Percentiles rank a stretch among this genome's conserved stretches.
phyloP scores from a whole-genome alignment of 495 filamentous ascomycete genomes.

The Penicillium egyptiacum region DNA sequence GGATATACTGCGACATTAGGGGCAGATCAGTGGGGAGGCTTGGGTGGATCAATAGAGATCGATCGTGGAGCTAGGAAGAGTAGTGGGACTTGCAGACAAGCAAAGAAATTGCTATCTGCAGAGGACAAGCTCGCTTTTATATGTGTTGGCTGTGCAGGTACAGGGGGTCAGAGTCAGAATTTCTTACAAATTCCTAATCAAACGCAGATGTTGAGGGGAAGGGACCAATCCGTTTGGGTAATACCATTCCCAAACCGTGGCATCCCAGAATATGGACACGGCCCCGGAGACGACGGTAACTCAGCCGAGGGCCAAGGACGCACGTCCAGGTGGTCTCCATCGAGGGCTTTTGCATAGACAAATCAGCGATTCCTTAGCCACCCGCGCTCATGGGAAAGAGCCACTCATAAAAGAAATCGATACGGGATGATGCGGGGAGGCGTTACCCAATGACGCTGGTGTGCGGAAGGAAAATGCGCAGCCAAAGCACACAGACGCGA shows the following conservation, averaged over 20 bases:
- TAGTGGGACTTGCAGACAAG: background rate
- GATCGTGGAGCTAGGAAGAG: conserved; percentile 5
- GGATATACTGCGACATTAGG: conserved; percentile 30
- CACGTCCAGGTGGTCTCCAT: conserved; percentile 1
- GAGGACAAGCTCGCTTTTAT: conserved; percentile 1
- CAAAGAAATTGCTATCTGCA: background rate
- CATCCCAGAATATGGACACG: background rate
- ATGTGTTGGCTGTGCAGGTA: background rate
- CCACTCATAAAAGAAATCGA: conserved; percentile 10
- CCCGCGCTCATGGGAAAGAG: background rate
- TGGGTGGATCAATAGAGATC: conserved; percentile 10
- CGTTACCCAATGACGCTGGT: conserved; percentile 9
- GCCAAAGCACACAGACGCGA: background rate
- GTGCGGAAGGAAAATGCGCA: conserved; percentile 8
- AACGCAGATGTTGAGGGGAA: conserved; percentile 1
- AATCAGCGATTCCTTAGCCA: background rate
- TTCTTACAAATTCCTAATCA: background rate
- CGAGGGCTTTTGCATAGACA: background rate
- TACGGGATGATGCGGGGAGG: conserved; percentile 18
- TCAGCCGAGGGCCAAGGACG: conserved; percentile 8
- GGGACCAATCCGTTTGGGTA: conserved; percentile 5
- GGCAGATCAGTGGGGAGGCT: conserved; percentile 4
- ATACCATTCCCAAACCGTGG: conserved; percentile 5
- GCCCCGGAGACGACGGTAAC: conserved; percentile 1
- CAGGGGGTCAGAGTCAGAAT: background rate